These are phyloP conservation scores for Saccharomyces hybrid DNA, from an alignment of 1,139 yeast species.

Conservation along the genomic window DNA sequence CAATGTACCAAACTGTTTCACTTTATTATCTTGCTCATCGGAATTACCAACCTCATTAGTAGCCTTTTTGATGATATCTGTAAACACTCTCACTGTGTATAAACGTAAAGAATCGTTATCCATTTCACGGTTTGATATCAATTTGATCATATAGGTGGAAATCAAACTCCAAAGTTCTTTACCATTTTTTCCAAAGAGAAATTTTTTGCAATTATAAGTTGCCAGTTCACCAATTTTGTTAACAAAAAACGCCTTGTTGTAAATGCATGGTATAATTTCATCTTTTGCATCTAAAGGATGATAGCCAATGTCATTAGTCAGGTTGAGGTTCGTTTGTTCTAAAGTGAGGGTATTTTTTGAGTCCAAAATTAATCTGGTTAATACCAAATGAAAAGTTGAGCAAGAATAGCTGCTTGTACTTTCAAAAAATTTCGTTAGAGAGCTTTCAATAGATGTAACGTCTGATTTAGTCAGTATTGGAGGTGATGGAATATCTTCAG, in stretches of 20 bases:
- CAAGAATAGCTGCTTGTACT: conserved; percentile 50
- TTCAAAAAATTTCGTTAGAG: conserved; percentile 54
- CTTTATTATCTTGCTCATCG: conserved; percentile 18
- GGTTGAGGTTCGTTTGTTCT: conserved; percentile 16
- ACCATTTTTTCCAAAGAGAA: conserved; percentile 33
- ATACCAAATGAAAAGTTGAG: conserved; percentile 42
- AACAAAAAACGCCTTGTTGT: conserved; percentile 34
- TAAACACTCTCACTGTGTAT: conserved; percentile 43
- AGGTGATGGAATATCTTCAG: conserved; percentile 35
- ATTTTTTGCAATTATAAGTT: conserved; percentile 44
- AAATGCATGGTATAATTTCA: conserved; percentile 26
- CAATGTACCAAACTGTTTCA: conserved; percentile 11
- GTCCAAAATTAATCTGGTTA: conserved; percentile 41
- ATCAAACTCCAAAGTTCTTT: conserved; percentile 41
- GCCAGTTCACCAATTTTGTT: conserved; percentile 40
- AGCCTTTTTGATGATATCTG: conserved; percentile 41
- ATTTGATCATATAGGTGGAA: conserved; percentile 40
- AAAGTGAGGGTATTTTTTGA: conserved; percentile 31
- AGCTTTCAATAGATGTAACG: conserved; percentile 44
- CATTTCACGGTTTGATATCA: conserved; percentile 36
- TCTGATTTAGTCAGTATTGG: conserved; percentile 38
- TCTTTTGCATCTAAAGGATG: conserved; percentile 9
- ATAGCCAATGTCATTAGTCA: conserved; percentile 5
- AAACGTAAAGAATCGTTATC: conserved; percentile 39
- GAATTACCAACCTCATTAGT: conserved; percentile 37